Conservation (phyloP, 2,329 filamentous ascomycete genomes). For the Sporothrix luriei region DNA sequence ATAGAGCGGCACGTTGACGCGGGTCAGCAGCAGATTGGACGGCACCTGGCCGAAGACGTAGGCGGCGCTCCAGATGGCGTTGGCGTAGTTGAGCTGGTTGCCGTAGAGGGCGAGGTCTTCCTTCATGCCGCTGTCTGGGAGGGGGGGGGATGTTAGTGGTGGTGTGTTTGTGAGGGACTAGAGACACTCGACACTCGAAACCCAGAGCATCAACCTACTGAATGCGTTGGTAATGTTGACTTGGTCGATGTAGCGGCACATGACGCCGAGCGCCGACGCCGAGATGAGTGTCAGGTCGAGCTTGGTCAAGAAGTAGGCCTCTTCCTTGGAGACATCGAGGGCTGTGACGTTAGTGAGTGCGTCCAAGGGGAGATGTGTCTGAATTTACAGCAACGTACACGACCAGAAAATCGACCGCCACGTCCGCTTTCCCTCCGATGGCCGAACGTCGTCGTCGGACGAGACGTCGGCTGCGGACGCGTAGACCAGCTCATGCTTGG, state of each 20-base stretch:
- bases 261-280: conserved; percentile 39
- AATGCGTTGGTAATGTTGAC: conserved; percentile 41
- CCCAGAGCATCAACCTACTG: conserved; percentile 34
- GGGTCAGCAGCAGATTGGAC: conserved; percentile 52
- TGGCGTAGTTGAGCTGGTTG: conserved; percentile 45
- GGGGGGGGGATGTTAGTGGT: neutral
- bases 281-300: conserved; percentile 40
- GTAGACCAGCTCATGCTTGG: conserved; percentile 11
- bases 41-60: conserved; percentile 43
- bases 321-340: conserved; percentile 39
- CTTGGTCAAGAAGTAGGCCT: conserved; percentile 40
- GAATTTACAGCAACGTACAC: conserved; percentile 30
- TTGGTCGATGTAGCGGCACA: conserved; percentile 40
- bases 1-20: conserved; percentile 39
- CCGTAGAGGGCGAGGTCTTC: conserved; percentile 42
- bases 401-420: conserved; percentile 40
- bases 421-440: conserved; percentile 51
- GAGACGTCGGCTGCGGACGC: conserved; percentile 4
- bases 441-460: neutral
- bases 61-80: conserved; percentile 48
- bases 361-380: conserved; percentile 27
- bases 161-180: neutral
- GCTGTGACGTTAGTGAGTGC: conserved; percentile 1
- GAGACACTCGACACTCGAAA: too few relatives aligned
- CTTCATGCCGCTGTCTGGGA: conserved; percentile 41